Evolutionary conservation across 805 yeast species (phyloP).

Genomic region (Zygosaccharomyces siamensis): DNA sequence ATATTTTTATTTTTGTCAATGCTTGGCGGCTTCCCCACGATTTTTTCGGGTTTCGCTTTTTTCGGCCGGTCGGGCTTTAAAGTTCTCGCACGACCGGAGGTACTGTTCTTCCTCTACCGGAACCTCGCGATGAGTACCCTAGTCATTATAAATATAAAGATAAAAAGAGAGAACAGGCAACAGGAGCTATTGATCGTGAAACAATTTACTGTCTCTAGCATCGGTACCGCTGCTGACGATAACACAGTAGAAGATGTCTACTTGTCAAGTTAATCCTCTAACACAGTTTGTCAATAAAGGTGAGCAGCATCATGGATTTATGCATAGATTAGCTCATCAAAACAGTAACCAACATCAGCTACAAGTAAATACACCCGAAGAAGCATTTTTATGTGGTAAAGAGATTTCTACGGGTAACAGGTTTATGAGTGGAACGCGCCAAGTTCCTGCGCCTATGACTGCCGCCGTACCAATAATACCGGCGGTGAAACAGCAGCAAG

Average conservation of each 20-base stretch:
- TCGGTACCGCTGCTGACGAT: not conserved
- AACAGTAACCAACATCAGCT: not conserved
- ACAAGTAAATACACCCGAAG: not conserved
- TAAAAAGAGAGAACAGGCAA: not conserved
- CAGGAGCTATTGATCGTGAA: not conserved
- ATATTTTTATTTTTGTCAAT: too few relatives aligned
- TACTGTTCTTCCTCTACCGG: not conserved
- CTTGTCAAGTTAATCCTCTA: conserved; percentile 24
- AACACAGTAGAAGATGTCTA: not conserved
- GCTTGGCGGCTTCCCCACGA: conserved; percentile 2
- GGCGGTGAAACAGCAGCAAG: conserved; percentile 6
- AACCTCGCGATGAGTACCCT: conserved; percentile 5
- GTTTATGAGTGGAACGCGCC: not conserved
- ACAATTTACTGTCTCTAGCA: not conserved
- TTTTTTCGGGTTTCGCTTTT: not conserved
- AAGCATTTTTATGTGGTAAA: not conserved
- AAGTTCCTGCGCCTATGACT: not conserved
- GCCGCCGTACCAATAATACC: conserved; percentile 6
- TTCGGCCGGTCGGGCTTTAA: not conserved
- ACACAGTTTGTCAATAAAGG: conserved; percentile 17
- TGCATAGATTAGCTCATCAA: not conserved
- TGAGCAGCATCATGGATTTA: conserved; percentile 9
- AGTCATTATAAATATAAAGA: not conserved
- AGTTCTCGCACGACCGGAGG: conserved; percentile 4
- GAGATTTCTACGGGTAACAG: not conserved